phyloP scores from a whole-genome alignment of 2,329 filamentous ascomycete species.

The Aquanectria penicillioides region DNA sequence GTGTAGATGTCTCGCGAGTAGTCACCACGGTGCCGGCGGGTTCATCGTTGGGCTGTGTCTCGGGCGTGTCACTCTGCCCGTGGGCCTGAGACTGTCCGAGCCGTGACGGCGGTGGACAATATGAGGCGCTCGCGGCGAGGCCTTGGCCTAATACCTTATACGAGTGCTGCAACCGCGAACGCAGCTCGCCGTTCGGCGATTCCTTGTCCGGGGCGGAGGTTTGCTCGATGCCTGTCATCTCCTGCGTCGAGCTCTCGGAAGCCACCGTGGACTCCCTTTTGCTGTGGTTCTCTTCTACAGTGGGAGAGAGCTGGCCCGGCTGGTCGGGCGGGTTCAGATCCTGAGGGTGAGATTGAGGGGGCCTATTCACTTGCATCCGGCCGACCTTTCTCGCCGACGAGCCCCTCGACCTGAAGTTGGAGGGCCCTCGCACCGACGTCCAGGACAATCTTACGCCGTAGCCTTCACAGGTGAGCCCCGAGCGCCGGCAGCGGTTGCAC shows the following conservation, averaged over 20 bases:
- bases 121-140: conserved; percentile 8
- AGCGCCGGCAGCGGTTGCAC: conserved; percentile 33
- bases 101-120: too few species aligned
- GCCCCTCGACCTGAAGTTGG: conserved; percentile 26
- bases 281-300: neutral
- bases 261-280: conserved; percentile 4
- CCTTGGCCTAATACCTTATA: conserved; percentile 34
- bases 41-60: neutral
- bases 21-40: neutral
- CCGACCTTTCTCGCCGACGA: conserved; percentile 17
- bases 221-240: neutral
- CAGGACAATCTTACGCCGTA: conserved; percentile 38
- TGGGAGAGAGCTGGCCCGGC: neutral
- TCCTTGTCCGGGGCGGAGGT: conserved; percentile 1
- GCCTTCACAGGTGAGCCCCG: conserved; percentile 33
- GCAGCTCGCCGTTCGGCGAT: conserved; percentile 17
- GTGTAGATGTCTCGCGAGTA: conserved; percentile 1
- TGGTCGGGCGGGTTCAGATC: conserved; percentile 1
- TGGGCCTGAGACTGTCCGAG: too few species aligned
- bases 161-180: conserved; percentile 30
- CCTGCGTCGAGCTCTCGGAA: neutral
- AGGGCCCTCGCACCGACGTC: conserved; percentile 37
- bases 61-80: neutral
- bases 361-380: conserved; percentile 8
- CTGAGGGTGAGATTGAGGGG: conserved; percentile 8